Evolutionary conservation across 192 early-diverging fungal species (phyloP).

Genomic region (Geranomyces variabilis): DNA sequence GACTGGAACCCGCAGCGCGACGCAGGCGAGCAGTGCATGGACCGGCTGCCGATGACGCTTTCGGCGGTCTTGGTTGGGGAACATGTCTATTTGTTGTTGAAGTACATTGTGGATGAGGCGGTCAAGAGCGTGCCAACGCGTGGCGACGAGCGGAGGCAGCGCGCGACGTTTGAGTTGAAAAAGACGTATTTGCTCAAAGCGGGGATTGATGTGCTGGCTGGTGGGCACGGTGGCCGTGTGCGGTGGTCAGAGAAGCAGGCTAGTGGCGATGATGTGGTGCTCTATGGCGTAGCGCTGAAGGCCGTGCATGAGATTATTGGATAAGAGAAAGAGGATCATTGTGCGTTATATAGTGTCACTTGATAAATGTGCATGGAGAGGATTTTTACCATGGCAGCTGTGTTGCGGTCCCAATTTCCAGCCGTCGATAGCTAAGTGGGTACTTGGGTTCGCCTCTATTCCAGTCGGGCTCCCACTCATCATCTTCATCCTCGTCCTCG

Average conservation of each 20-base stretch:
- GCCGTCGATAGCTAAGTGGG: no score
- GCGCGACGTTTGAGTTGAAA: conserved; percentile 32
- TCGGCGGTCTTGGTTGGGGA: conserved; percentile 29
- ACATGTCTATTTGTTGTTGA: conserved; percentile 38
- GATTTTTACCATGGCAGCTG: no score
- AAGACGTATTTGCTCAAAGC: conserved; percentile 28
- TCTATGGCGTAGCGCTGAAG: conserved; percentile 32
- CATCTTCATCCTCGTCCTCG: no score
- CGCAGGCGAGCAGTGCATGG: conserved; percentile 23
- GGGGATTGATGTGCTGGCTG: conserved; percentile 37
- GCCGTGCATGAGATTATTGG: conserved; percentile 19
- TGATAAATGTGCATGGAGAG: no score
- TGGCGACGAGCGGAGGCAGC: conserved; percentile 20
- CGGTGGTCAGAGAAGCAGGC: conserved; percentile 10
- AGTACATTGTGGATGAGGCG: conserved; percentile 20
- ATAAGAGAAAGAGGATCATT: no score
- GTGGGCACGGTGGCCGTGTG: conserved; percentile 24
- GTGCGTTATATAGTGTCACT: no score
- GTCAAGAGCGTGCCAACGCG: conserved; percentile 19
- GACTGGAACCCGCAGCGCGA: conserved; percentile 32
- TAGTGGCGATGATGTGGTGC: conserved; percentile 8
- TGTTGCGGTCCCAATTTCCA: no score
- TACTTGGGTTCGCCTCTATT: no score
- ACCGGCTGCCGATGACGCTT: conserved; percentile 22
- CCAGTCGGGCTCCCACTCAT: no score